phyloP scores from a whole-genome alignment of 345 rosid species.

The Eutrema yunnanense region DNA sequence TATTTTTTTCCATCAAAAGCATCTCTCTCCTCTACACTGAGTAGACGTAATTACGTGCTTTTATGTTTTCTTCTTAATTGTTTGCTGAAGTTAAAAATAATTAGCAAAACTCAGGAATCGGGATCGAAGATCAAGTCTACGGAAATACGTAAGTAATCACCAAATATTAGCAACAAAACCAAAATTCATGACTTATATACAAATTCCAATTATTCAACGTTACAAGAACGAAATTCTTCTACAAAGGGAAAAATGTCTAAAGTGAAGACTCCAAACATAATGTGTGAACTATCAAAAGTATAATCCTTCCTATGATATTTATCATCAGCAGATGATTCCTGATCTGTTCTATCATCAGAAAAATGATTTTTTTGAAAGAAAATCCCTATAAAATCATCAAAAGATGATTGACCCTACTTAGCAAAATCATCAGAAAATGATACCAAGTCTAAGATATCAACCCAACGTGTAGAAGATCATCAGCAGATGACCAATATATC shows the following conservation, averaged over 20 bases:
- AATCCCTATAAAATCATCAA: constrained; percentile 19
- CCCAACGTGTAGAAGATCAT: constrained; percentile 10
- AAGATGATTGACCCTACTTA: constrained; percentile 19
- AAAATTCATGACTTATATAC: neutral
- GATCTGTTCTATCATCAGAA: constrained; percentile 20
- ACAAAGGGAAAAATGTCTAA: neutral
- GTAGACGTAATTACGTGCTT: neutral
- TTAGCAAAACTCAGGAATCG: neutral
- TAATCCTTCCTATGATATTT: neutral
- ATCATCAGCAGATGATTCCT: constrained; percentile 17
- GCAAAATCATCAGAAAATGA: constrained; percentile 23
- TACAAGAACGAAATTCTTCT: neutral
- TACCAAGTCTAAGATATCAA: neutral
- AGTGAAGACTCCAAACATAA: neutral
- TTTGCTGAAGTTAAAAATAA: neutral
- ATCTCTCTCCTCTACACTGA: neutral
- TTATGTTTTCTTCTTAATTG: neutral
- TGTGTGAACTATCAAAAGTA: constrained; percentile 11
- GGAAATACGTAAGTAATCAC: neutral
- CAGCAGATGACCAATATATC: constrained; percentile 13
- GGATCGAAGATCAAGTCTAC: neutral
- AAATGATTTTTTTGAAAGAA: neutral
- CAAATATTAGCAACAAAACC: neutral
- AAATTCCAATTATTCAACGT: neutral
- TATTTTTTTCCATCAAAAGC: neutral